A percentile compares a stretch with the other conserved stretches of the same genome.
Evolutionary conservation across 345 rosid genomes (phyloP).

Genomic region (Xanthoceras sorbifolium): DNA sequence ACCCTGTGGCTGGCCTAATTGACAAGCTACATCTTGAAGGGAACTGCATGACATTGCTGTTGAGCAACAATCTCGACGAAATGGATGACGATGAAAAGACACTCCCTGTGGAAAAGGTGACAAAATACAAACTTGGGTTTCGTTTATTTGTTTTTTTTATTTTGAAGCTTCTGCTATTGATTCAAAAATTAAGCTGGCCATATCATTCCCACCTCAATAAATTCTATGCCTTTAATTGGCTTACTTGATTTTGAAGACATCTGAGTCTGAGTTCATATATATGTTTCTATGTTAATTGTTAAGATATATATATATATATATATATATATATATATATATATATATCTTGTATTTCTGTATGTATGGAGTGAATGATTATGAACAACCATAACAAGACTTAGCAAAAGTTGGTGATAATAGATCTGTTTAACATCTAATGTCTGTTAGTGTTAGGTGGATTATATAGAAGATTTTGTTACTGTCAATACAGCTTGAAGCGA

Average conservation of each 20-base stretch:
- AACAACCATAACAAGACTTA: not conserved
- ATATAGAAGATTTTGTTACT: not conserved
- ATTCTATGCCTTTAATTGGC: not conserved
- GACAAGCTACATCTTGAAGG: constrained; percentile 85
- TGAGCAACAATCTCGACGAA: constrained; percentile 97
- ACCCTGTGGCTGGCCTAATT: constrained; percentile 92
- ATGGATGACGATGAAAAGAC: constrained; percentile 99
- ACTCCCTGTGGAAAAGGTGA: constrained; percentile 92
- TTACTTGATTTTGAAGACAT: constrained; percentile 5
- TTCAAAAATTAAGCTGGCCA: not conserved
- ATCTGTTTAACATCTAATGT: not conserved
- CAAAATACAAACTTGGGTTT: constrained; percentile 13
- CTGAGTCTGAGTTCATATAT: not conserved
- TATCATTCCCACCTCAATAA: not conserved
- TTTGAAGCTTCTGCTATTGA: not conserved
- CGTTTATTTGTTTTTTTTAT: not conserved
- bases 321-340: too few species aligned
- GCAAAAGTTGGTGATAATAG: not conserved
- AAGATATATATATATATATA: too few species aligned
- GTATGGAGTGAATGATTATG: not conserved
- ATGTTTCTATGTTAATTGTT: too few species aligned
- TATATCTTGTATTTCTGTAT: not conserved
- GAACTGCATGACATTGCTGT: constrained; percentile 89
- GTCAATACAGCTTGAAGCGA: too few species aligned
- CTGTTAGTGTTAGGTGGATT: not conserved